Percentiles rank a stretch among this genome's conserved stretches.
phyloP scores from a whole-genome alignment of 2,329 filamentous ascomycete species.

The Venturia pyrina region DNA sequence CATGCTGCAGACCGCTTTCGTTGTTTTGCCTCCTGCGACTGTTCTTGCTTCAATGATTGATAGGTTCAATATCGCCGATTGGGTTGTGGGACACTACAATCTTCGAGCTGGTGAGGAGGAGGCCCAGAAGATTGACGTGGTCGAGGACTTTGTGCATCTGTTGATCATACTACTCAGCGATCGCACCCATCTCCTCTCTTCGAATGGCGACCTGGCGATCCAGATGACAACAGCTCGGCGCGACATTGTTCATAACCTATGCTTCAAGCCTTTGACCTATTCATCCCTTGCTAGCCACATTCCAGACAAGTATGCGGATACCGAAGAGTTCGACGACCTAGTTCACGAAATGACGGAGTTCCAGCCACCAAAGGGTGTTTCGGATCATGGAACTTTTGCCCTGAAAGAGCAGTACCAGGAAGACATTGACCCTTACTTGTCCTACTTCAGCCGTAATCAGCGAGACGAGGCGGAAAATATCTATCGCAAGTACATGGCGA shows the following conservation, averaged over 20 bases:
- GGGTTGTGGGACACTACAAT: slow-evolving; percentile 77
- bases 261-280: slow-evolving; percentile 92
- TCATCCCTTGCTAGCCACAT: slow-evolving; percentile 81
- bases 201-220: slow-evolving; percentile 54
- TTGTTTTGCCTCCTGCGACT: slow-evolving; percentile 71
- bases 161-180: slow-evolving; percentile 87
- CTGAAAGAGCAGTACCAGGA: slow-evolving; percentile 78
- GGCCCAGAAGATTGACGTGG: slow-evolving; percentile 77
- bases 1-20: slow-evolving; percentile 80
- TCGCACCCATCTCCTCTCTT: slow-evolving; percentile 65
- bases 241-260: slow-evolving; percentile 87
- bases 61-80: slow-evolving; percentile 77
- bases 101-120: slow-evolving; percentile 72
- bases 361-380: slow-evolving; percentile 80
- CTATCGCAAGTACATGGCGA: slow-evolving; percentile 78
- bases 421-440: slow-evolving; percentile 88
- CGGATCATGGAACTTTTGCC: slow-evolving; percentile 90
- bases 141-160: slow-evolving; percentile 91
- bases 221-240: slow-evolving; percentile 66
- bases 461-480: slow-evolving; percentile 87
- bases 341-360: slow-evolving; percentile 82
- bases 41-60: slow-evolving; percentile 86
- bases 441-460: slow-evolving; percentile 94
- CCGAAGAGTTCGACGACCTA: slow-evolving; percentile 76
- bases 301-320: slow-evolving; percentile 80